A percentile compares a stretch with the other conserved stretches of the same genome.
phyloP scores from a whole-genome alignment of 768 basidiomycete genomes.

The Suillus variegatus region DNA sequence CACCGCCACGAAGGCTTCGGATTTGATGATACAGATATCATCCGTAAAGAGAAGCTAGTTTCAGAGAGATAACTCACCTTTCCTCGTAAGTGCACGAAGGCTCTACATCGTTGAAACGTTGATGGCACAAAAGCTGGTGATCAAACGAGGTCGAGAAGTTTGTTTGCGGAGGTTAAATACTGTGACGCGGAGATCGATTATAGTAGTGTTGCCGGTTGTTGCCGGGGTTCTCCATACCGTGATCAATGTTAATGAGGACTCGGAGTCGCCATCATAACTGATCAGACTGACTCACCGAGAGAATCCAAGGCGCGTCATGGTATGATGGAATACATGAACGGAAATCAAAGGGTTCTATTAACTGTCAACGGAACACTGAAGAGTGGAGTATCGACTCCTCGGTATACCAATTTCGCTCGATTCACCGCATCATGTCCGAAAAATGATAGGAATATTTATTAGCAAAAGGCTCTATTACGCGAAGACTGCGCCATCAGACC shows the following conservation, averaged over 20 bases:
- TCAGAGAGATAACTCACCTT: neutral
- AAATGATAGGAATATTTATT: neutral
- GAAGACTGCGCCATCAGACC: neutral
- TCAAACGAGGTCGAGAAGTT: neutral
- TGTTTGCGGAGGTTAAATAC: neutral
- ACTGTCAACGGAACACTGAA: neutral
- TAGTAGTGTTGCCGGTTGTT: neutral
- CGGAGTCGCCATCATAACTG: neutral
- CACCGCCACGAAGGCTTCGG: constrained; percentile 31
- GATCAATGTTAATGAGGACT: neutral
- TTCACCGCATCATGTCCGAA: neutral
- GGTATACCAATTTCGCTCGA: neutral
- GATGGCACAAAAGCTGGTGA: neutral
- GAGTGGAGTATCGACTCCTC: neutral
- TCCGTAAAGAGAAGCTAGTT: neutral
- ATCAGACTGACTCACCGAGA: neutral
- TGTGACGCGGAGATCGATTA: neutral
- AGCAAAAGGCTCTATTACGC: neutral
- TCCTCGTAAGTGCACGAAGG: neutral
- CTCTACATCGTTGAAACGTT: too few relatives aligned
- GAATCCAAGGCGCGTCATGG: neutral
- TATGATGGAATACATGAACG: neutral
- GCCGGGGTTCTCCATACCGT: neutral
- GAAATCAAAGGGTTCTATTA: neutral
- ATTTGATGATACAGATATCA: constrained; percentile 18